These are phyloP conservation scores for Vitis amurensis DNA, from an alignment of 164 flowering plant species.

Conservation along the genomic window DNA sequence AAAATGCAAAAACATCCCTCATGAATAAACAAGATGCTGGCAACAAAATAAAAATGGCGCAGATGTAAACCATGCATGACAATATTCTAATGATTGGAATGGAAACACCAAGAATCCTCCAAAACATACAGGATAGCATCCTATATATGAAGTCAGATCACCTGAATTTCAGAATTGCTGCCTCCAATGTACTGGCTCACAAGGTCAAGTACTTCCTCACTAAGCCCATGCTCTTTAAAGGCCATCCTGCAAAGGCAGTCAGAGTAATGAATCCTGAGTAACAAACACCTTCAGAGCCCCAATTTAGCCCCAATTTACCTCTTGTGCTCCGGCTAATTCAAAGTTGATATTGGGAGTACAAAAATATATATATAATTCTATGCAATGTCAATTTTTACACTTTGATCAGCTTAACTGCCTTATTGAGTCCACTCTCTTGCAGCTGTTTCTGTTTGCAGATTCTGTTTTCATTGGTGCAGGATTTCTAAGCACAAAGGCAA, in stretches of 20 bases:
- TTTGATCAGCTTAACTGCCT: neutral
- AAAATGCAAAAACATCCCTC: constrained; percentile 10
- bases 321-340: neutral
- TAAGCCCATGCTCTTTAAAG: constrained; percentile 61
- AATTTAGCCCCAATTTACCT: neutral
- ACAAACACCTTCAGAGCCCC: no score
- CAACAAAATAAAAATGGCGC: neutral
- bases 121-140: neutral
- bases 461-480: neutral
- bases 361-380: neutral
- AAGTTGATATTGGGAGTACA: no score
- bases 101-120: neutral
- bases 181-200: constrained; percentile 66
- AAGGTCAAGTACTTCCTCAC: constrained; percentile 54
- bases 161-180: constrained; percentile 66
- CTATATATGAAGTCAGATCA: constrained; percentile 13
- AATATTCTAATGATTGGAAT: neutral
- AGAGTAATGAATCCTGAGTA: neutral
- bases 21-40: neutral
- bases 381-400: neutral
- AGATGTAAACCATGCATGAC: neutral
- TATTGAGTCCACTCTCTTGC: no score
- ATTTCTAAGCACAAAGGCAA: neutral
- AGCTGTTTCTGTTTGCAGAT: neutral
- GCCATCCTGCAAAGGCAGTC: constrained; percentile 50